A percentile compares a stretch with the other conserved stretches of the same genome.
Evolutionary conservation across 2,329 filamentous ascomycete species (phyloP).

Genomic region (Metarhizium brunneum): DNA sequence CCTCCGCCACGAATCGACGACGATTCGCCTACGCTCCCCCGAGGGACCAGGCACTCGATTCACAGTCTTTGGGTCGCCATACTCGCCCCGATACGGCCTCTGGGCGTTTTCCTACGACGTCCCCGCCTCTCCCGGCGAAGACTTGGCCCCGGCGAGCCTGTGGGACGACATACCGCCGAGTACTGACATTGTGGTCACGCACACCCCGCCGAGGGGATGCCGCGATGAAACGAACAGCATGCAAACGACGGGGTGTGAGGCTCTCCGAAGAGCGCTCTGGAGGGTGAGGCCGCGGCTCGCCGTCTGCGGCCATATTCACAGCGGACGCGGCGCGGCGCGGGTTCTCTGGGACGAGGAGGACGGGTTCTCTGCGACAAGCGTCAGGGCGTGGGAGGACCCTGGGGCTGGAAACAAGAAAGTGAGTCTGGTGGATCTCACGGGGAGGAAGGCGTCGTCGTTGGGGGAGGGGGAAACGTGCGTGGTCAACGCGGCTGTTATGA

Average conservation of each 20-base stretch:
- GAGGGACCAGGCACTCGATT: conserved; percentile 50
- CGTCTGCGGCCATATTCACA: conserved; percentile 66
- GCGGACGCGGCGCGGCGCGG: conserved; percentile 53
- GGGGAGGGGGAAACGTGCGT: conserved; percentile 56
- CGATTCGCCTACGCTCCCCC: conserved; percentile 43
- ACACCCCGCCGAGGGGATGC: conserved; percentile 55
- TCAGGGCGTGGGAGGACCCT: conserved; percentile 49
- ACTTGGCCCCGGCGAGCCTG: conserved; percentile 24
- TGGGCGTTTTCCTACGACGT: conserved; percentile 61
- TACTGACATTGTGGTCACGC: conserved; percentile 59
- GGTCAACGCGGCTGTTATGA: conserved; percentile 70
- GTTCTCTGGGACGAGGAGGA: conserved; percentile 49
- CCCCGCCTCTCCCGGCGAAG: conserved; percentile 10
- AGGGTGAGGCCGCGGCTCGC: conserved; percentile 53
- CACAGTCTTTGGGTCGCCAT: conserved; percentile 63
- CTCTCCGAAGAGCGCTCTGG: conserved; percentile 47
- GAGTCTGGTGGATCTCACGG: conserved; percentile 53
- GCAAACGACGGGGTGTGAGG: conserved; percentile 47
- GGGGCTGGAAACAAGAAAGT: conserved; percentile 45
- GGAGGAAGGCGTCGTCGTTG: conserved; percentile 21
- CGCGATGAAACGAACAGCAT: conserved; percentile 39
- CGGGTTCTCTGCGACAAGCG: conserved; percentile 33
- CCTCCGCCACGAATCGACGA: conserved; percentile 47
- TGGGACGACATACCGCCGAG: conserved; percentile 55
- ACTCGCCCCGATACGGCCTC: conserved; percentile 42